Base-by-base conservation (phyloP, 495 filamentous ascomycete genomes). In the Letharia lupina region DNA sequence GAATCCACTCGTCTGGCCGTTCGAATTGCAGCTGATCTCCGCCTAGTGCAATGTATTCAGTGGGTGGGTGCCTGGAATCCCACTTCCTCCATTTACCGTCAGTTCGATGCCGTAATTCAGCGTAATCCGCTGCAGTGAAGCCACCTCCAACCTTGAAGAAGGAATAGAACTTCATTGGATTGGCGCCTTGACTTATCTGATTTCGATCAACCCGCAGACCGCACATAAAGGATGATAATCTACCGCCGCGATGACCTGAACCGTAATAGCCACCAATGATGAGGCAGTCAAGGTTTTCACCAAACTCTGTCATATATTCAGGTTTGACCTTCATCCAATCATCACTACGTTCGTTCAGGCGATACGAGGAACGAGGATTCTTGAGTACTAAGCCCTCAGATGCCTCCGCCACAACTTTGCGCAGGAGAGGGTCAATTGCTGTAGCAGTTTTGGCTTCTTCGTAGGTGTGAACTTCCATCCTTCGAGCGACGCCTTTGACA, bases 261-360 rank as follows among this genome's bases (percentile, higher is more conserved):
- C 94, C 94, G 74, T 89, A 98, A 77, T 97, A 98, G 39, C 93
- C 95, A 50, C 94, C 94, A 54, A 98, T 83, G 9, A 98, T 82
- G 23, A 96, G 78, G 61, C 91, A 87, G 72, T 98, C 94, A 13
- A 98, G 84, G 9, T 87, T 90, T 76, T 98, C 94, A 64, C 94
- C 94, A 73, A 93, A 97, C 68, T 96, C 94, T 35, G 86, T 87
- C 94, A 98, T 97, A 76, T 98, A 98, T 66, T 98, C 94, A 8
- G 94, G 94, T 74, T 98, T 98, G 28, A 98, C 92, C 74, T 98
- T 98, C 80, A 98, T 90, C 94, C 94, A 98, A 78, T 96, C 89
- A 71, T 97, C 91, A 72, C 94, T 94, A 40, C 94, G 89, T 68
- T 91, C 89, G 74, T 96, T 96, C 41, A 96, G 79, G 37, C 86